These are phyloP conservation scores for Lactarius tabidus DNA, from an alignment of 768 basidiomycete species.

Conservation along the genomic window DNA sequence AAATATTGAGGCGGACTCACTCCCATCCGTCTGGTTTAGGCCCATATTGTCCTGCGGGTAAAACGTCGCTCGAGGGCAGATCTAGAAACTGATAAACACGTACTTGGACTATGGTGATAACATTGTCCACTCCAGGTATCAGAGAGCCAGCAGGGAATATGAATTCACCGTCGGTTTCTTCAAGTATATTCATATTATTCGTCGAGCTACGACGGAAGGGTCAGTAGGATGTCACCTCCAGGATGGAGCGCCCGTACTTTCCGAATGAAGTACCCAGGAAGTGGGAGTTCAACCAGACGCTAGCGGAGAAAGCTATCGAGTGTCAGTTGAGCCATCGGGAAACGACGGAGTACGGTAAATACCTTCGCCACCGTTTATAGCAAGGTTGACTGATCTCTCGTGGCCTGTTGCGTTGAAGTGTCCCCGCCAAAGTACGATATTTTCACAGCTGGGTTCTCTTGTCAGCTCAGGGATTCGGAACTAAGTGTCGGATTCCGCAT, in stretches of 20 bases:
- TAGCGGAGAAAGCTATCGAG: constrained; percentile 67
- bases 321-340: not conserved
- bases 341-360: constrained; percentile 8
- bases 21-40: constrained; percentile 49
- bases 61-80: not conserved
- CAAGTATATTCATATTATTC: constrained; percentile 54
- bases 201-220: constrained; percentile 46
- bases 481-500: constrained; percentile 10
- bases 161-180: constrained; percentile 67
- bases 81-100: constrained; percentile 9
- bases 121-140: constrained; percentile 54
- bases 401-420: constrained; percentile 63
- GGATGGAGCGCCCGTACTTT: constrained; percentile 44
- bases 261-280: constrained; percentile 72
- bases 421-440: constrained; percentile 76
- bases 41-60: constrained; percentile 73
- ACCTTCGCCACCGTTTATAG: constrained; percentile 81
- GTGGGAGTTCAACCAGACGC: constrained; percentile 71
- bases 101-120: constrained; percentile 75
- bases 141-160: constrained; percentile 56
- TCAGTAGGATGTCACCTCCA: constrained; percentile 3
- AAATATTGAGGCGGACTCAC: constrained; percentile 37
- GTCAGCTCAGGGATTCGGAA: not conserved
- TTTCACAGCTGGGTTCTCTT: constrained; percentile 62
- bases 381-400: constrained; percentile 64